Conservation (phyloP, 2,329 filamentous ascomycete species). For the Macroventuria anomochaeta region DNA sequence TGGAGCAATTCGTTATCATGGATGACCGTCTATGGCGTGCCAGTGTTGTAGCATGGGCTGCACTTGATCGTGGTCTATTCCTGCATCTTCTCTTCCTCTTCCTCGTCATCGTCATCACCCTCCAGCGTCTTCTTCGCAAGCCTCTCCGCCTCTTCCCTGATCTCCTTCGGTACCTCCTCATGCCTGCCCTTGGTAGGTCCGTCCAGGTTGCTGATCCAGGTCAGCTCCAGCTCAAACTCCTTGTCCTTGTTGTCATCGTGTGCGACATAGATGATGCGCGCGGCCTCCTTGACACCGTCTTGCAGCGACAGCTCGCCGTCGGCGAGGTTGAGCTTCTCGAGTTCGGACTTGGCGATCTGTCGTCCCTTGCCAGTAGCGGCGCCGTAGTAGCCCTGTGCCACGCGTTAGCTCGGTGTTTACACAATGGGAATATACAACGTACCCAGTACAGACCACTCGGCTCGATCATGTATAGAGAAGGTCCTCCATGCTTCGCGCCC, state of each 20-base stretch:
- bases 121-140: slow-evolving; percentile 90
- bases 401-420: slow-evolving; percentile 4
- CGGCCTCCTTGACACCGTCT: slow-evolving; percentile 94
- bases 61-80: slow-evolving; percentile 61
- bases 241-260: slow-evolving; percentile 99
- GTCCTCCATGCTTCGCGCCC: slow-evolving; percentile 80
- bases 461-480: slow-evolving; percentile 98
- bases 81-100: slow-evolving; percentile 90
- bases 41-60: slow-evolving; percentile 24
- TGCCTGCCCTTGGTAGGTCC: slow-evolving; percentile 93
- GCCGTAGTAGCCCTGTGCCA: slow-evolving; percentile 84
- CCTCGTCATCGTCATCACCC: slow-evolving; percentile 81
- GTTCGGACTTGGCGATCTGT: slow-evolving; percentile 95
- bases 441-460: slow-evolving; percentile 95
- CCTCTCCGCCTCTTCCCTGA: slow-evolving; percentile 90
- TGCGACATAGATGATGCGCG: slow-evolving; percentile 94
- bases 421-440: slow-evolving; percentile 28
- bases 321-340: slow-evolving; percentile 93
- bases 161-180: slow-evolving; percentile 87
- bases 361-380: slow-evolving; percentile 96
- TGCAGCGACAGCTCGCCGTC: slow-evolving; percentile 77
- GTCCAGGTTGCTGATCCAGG: slow-evolving; percentile 85
- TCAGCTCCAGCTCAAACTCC: slow-evolving; percentile 99
- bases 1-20: slow-evolving; percentile 36
- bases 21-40: slow-evolving; percentile 37